phyloP scores from a whole-genome alignment of 2,329 filamentous ascomycete species.

The Colletotrichum incanum region DNA sequence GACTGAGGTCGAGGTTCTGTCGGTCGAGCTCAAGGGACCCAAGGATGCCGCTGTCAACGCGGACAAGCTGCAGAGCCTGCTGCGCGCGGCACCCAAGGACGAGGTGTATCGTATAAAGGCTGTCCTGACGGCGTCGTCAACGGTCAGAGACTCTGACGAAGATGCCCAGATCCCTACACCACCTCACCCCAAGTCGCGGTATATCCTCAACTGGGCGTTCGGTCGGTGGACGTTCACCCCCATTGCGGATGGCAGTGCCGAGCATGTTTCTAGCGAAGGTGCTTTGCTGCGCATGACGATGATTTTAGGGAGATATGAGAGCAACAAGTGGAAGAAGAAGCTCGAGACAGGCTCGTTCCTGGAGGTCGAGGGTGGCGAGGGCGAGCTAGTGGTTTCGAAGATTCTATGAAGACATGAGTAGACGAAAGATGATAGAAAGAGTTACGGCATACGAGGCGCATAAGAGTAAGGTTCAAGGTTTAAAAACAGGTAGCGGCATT shows the following conservation, averaged over 20 bases:
- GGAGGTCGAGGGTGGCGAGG: conserved; percentile 63
- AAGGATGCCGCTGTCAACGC: conserved; percentile 64
- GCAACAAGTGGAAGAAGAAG: conserved; percentile 83
- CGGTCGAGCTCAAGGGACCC: conserved; percentile 75
- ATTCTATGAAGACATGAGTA: conserved; percentile 56
- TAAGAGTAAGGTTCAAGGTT: background rate
- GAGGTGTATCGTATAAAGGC: conserved; percentile 97
- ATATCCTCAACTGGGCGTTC: conserved; percentile 99
- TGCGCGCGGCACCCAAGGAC: conserved; percentile 86
- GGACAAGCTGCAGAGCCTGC: conserved; percentile 76
- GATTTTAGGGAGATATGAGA: conserved; percentile 81
- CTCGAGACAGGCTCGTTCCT: conserved; percentile 72
- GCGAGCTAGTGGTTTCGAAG: conserved; percentile 67
- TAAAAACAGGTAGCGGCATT: background rate
- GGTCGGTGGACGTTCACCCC: conserved; percentile 93
- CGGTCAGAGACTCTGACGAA: conserved; percentile 67
- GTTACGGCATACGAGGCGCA: conserved; percentile 21
- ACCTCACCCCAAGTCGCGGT: conserved; percentile 64
- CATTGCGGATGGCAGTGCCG: conserved; percentile 56
- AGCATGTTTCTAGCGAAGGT: conserved; percentile 71
- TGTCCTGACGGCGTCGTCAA: conserved; percentile 64
- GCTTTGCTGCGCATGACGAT: conserved; percentile 79
- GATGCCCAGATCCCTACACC: conserved; percentile 55
- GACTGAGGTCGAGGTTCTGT: conserved; percentile 93
- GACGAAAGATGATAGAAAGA: conserved; percentile 43